Conservation (phyloP, 305 asterid species). For the Solanum hybrid region DNA sequence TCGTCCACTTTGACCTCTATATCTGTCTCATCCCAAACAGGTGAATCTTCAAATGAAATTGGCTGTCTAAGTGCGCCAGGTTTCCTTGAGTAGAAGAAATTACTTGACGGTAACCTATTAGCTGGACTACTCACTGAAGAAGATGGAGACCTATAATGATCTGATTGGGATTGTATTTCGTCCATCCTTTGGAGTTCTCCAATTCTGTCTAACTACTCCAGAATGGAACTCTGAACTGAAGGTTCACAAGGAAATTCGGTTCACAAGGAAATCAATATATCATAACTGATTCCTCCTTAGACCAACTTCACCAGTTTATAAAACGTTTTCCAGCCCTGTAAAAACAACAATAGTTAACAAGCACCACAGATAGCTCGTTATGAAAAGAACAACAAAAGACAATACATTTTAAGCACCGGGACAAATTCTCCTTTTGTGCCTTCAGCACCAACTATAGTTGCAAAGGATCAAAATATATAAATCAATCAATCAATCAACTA, state of each 20-base stretch:
- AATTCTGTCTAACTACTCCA: neutral
- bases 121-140: conserved; percentile 97
- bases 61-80: conserved; percentile 82
- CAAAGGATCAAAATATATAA: neutral
- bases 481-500: neutral
- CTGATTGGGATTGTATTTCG: conserved; percentile 93
- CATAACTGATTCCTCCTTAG: neutral
- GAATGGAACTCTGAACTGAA: neutral
- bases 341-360: neutral
- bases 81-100: conserved; percentile 82
- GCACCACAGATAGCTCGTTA: neutral
- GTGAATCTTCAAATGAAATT: conserved; percentile 95
- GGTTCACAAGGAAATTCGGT: neutral
- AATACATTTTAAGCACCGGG: neutral
- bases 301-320: neutral
- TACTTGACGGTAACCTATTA: conserved; percentile 90
- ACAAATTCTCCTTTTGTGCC: neutral
- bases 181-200: conserved; percentile 40
- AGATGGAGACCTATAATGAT: conserved; percentile 88
- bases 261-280: neutral
- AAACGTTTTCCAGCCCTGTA: neutral
- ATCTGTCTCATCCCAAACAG: conserved; percentile 92
- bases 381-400: neutral
- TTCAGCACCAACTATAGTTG: neutral
- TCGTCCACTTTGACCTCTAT: conserved; percentile 73